Evolutionary conservation across 75 land plant genomes (phyloP), one percentile per base, ranked within the genome.

Genomic region (Pinus albicaulis): DNA sequence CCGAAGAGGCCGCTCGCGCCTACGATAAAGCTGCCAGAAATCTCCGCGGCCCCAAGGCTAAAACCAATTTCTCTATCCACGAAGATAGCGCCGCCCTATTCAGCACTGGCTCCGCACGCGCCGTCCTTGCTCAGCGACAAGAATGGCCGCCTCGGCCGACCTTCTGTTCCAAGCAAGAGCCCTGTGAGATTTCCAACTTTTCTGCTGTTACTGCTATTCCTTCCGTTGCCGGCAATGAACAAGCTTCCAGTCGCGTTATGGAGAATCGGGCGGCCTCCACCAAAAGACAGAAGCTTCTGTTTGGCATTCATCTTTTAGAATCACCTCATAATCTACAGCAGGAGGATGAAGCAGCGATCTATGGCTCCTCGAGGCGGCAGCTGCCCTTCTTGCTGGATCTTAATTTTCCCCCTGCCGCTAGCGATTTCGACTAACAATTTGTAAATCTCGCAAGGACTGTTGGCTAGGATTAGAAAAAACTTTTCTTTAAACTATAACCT

Each of bases 11-110:
- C 26, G 85, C 85, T 4, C 71, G 84, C 2, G 85, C 84, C 1
- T 83, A 83, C 24, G 85, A 83, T 16, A 36, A 69, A 17, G 85
- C 85, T 20, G 85, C 85, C 7, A 81, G 82, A 66, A 81, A 76
- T 36, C 82, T 83, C 70, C 79, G 84, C 16, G 85, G 85, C n/a
- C 73, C 85, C 0, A 84, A 83, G 55, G 85, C 85, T 0, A 83
- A 82, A 75, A 83, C 85, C 7, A 83, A 83, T 64, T 83, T 83
- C 69, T 48, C 48, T 34, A 41, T 38, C 44, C 3, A 17, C n/a
- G 12, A 41, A 11, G 65, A 61, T 22, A 44, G 41, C 20, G 17
- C 44, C 20, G 41, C 11, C 48, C 71, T 68, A 12, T 22, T 68
- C 8, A 17, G 71, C 48, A 38, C 8, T 44, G 48, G 34, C 24